Evolutionary conservation across 306 rosid species (phyloP).

Genomic region (Glycine tomentella): DNA sequence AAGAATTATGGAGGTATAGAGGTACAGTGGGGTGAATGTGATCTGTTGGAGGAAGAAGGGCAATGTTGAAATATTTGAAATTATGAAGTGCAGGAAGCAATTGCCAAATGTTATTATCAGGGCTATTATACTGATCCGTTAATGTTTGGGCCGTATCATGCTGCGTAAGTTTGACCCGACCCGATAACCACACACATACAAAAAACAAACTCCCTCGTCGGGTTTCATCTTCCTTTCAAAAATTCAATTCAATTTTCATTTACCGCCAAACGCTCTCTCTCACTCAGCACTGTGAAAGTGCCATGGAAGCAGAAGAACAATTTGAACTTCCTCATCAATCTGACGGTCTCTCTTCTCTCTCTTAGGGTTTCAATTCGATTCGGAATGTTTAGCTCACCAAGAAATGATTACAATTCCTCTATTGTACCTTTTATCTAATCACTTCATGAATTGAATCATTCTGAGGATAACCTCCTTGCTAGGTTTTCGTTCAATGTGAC

Average conservation of each 20-base stretch:
- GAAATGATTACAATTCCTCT: not conserved
- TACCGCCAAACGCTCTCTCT: conserved; percentile 52
- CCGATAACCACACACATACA: not conserved
- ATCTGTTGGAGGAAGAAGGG: no score
- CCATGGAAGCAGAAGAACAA: conserved; percentile 39
- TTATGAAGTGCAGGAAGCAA: no score
- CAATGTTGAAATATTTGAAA: no score
- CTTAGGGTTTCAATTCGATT: conserved; percentile 34
- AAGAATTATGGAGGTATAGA: no score
- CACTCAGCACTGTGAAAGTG: conserved; percentile 14
- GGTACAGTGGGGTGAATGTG: no score
- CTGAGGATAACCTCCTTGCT: not conserved
- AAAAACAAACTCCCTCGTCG: not conserved
- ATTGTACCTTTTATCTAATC: not conserved
- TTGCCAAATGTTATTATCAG: no score
- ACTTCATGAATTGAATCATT: not conserved
- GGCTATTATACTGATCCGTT: not conserved
- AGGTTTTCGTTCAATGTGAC: conserved; percentile 40
- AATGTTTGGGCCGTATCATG: not conserved
- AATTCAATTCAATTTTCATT: conserved; percentile 42
- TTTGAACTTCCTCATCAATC: conserved; percentile 35
- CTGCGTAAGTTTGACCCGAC: not conserved
- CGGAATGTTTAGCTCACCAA: not conserved
- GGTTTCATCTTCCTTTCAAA: not conserved
- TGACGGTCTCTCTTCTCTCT: conserved; percentile 42